Base-by-base conservation (phyloP, 345 rosid species). In the Pistacia atlantica region DNA sequence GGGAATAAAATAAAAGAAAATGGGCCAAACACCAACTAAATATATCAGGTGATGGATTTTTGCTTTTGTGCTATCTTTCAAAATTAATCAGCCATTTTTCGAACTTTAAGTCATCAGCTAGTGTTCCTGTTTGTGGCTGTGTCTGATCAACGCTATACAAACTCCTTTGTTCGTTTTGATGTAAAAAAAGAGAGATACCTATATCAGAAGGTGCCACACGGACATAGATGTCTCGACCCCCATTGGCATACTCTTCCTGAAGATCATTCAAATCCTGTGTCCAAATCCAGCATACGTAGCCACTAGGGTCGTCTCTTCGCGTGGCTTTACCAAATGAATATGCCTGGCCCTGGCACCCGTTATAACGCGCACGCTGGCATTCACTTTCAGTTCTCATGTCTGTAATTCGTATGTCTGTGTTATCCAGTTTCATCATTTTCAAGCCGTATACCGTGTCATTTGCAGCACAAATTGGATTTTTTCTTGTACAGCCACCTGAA, bases 401-500 rank as follows among this genome's bases (percentile, higher is more conserved):
- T 28, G 0, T 0, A 3, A 2, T 17, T 3, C 1, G 0, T 0
- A 11, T 11, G 1, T 46, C 81, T 10, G 71, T 4, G 0, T 18
- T 38, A 17, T 35, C 63, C 2, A 82, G 70, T 59, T 37, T 82
- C 80, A 81, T 68, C 71, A 18, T 78, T 13, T 33, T 74, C 33
- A 80, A 12, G 5, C 62, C 65, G 75, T 60, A 35, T 74, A 86
- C 83, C 2, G 0, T 3, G 25, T 59, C 17, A 8, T 17, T 11
- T 42, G 12, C 10, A 18, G 48, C 22, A 8, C 82, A 82, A 8
- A 61, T 4, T 22, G 37, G 0, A 14, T 77, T 48, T 28, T 12
- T 86, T 74, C 86, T 72, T 0, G 0, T 17, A 49, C 90, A 87
- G 28, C 90, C 88, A 2, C 57, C 81, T 8, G 74, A 71, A 61